Percentiles rank a stretch among this genome's conserved stretches.
Conservation (phyloP, 2,329 filamentous ascomycete species). For the Geosmithia putterillii region DNA sequence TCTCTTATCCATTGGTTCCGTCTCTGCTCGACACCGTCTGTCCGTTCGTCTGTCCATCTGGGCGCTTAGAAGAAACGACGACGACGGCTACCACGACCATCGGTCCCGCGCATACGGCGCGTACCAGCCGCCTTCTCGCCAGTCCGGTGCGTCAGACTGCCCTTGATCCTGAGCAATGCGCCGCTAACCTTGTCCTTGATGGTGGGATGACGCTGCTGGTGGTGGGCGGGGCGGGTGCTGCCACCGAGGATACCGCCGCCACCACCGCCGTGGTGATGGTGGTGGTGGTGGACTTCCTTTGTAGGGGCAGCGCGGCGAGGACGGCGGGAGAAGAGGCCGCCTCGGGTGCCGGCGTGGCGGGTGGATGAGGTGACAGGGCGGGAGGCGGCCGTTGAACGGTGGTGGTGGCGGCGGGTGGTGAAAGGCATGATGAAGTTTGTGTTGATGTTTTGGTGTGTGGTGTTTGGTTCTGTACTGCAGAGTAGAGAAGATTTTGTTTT, state of each 20-base stretch:
- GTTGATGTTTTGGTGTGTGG: not conserved
- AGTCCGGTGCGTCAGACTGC: constrained; percentile 53
- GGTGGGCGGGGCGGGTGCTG: constrained; percentile 13
- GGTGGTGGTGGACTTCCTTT: not conserved
- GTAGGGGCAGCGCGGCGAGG: not conserved
- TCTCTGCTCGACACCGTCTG: not conserved
- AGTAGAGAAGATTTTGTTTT: not conserved
- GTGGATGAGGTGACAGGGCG: not conserved
- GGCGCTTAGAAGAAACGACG: constrained; percentile 3
- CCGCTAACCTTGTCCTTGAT: constrained; percentile 70
- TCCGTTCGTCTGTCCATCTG: no score
- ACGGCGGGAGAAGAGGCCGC: not conserved
- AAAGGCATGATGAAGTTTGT: constrained; percentile 1
- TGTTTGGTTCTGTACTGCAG: no score
- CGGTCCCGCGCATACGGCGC: constrained; percentile 61
- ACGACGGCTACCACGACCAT: constrained; percentile 46
- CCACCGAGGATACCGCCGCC: no score
- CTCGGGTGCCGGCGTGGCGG: not conserved
- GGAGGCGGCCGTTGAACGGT: not conserved
- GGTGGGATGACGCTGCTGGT: constrained; percentile 55
- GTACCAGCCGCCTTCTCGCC: constrained; percentile 59
- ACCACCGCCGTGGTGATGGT: no score
- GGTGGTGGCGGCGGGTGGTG: not conserved
- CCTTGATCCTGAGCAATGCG: constrained; percentile 61
- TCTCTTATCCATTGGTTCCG: not conserved